Evolutionary conservation across 345 rosid genomes (phyloP).

Genomic region (Balakata baccata): DNA sequence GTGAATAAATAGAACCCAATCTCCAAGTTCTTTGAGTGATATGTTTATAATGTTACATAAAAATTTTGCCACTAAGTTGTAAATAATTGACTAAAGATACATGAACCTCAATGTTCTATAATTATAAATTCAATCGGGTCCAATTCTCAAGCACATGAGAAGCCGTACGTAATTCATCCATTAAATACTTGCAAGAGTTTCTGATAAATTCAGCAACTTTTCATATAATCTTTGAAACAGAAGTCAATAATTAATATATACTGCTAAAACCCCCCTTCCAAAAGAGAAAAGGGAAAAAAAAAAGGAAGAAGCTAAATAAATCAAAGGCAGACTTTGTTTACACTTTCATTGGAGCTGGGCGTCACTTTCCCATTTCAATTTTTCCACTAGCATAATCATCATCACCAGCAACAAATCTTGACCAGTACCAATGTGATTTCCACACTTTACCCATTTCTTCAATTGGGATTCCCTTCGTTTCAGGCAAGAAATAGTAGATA

Average conservation of each 20-base stretch:
- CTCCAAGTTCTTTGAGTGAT: neutral
- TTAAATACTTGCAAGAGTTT: neutral
- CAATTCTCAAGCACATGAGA: neutral
- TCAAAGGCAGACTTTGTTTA: neutral
- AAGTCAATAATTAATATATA: slow-evolving; percentile 14
- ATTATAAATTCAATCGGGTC: neutral
- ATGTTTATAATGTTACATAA: no score
- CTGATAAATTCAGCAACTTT: no score
- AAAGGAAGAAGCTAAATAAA: neutral
- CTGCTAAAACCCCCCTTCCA: slow-evolving; percentile 10
- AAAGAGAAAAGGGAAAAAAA: neutral
- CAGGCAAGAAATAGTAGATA: slow-evolving; percentile 57
- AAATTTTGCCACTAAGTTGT: neutral
- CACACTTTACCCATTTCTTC: slow-evolving; percentile 67
- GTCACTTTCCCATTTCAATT: slow-evolving; percentile 44
- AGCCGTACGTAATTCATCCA: neutral
- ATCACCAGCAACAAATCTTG: slow-evolving; percentile 39
- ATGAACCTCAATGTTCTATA: neutral
- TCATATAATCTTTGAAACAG: no score
- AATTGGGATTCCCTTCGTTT: slow-evolving; percentile 66
- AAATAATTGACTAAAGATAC: neutral
- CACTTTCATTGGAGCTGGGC: slow-evolving; percentile 22
- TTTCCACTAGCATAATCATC: slow-evolving; percentile 23
- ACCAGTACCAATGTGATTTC: slow-evolving; percentile 67
- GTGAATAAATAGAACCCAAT: no score